Evolutionary conservation across 2,329 filamentous ascomycete genomes (phyloP).

Genomic region (Colletotrichum sublineola): DNA sequence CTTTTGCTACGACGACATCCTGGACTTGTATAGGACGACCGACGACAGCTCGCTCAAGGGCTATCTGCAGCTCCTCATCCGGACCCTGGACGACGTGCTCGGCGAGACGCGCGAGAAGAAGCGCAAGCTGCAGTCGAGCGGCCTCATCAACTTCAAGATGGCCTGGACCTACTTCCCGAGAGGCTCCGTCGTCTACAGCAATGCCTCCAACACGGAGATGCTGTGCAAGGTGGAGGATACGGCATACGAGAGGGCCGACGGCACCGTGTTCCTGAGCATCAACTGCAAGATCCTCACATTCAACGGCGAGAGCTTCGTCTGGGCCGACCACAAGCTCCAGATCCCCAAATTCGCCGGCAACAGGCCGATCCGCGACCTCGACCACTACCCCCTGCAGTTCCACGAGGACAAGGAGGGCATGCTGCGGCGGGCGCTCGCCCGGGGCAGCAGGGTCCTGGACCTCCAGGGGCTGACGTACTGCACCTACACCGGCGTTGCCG

Average conservation of each 20-base stretch:
- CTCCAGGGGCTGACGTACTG: conserved; percentile 58
- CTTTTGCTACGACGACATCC: conserved; percentile 60
- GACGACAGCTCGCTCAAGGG: conserved; percentile 49
- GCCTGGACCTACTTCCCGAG: conserved; percentile 62
- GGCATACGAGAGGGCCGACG: conserved; percentile 45
- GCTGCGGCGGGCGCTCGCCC: conserved; percentile 47
- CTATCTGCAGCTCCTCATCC: conserved; percentile 57
- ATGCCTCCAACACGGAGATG: conserved; percentile 56
- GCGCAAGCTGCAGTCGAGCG: conserved; percentile 52
- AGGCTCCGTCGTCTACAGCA: conserved; percentile 55
- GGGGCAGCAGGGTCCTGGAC: conserved; percentile 57
- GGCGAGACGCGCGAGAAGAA: conserved; percentile 54
- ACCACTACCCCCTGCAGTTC: conserved; percentile 54
- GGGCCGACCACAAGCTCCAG: conserved; percentile 51
- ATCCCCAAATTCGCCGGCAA: conserved; percentile 56
- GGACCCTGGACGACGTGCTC: conserved; percentile 59
- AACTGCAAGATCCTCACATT: conserved; percentile 54
- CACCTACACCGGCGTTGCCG: conserved; percentile 57
- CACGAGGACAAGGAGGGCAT: conserved; percentile 50
- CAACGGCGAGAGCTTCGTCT: conserved; percentile 57
- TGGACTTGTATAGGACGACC: conserved; percentile 49
- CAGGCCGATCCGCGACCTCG: conserved; percentile 55
- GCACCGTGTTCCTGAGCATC: conserved; percentile 46
- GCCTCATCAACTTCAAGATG: conserved; percentile 56
- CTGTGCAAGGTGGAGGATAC: conserved; percentile 56